Base-by-base conservation (phyloP, 2,329 filamentous ascomycete species). In the Huntiella decipiens region DNA sequence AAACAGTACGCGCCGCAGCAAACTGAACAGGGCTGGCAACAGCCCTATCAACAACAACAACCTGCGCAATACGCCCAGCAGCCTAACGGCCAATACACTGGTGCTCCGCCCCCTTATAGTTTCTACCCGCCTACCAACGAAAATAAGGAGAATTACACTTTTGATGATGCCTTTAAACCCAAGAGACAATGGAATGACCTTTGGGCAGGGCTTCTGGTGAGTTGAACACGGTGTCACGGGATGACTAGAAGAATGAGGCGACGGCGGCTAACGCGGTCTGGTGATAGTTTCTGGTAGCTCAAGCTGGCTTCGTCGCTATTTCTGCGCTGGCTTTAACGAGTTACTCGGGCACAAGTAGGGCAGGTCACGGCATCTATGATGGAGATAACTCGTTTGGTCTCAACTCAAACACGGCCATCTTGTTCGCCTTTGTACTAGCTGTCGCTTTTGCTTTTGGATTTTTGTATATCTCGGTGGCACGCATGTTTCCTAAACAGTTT, bases 181-280 rank as follows among this genome's bases (percentile, higher is more conserved):
- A 77, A 67, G 52, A 85, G 85, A n/a, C 92, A 88, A 60, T 94
- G 72, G 63, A 84, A 95, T 56, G 88, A 96, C 58, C 58, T 82
- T 19, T 95, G 87, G 88, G 87, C 87, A 3, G 86, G 81, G 3
- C 64, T 92, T 36, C 64, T 95, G 56, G 78, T 82, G 60, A 12
- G 68, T 60, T 22, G 4, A 28, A 28, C 13, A 34, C 13, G n/a
- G 28, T 31, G 13, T n/a, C 19, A 36, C 15, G 1, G 7, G 34
- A 17, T 13, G 13, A 12, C n/a, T 5, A 12, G 5, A 4, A 43
- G 28, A 32, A 28, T 15, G 10, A 10, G 7, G 13, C 22, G n/a
- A 35, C 28, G 10, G 8, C 6, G 16, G n/a, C 48, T 45, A 19
- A 44, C 40, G n/a, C 11, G 16, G 15, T 17, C 4, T 37, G 1